Evolutionary conservation across 371 early-diverging fungal species (phyloP), one percentile per base, ranked within the genome.

Genomic region (Sporodiniella umbellata): DNA sequence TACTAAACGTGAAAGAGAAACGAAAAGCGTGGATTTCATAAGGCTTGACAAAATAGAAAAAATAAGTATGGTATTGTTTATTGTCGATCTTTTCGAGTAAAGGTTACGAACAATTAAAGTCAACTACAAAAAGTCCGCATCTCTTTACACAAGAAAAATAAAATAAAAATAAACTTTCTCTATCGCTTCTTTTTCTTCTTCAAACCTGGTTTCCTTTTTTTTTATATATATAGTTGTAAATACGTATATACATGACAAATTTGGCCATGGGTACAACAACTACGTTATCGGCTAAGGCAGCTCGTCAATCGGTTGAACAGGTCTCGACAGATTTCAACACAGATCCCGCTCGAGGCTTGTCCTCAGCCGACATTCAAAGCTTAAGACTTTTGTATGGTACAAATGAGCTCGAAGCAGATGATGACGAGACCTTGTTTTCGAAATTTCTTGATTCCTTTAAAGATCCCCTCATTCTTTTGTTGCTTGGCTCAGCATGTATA

Each of bases 401-500:
- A 14, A 75, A 78, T 33, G 79, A 79, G 35, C 63, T 78, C 1
- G 79, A 79, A 50, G 66, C 61, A 15, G 53, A 48, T 4, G 75
- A 78, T 33, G 75, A 72, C 23, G 78, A 74, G 31, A 64, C 75
- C 2, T 19, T 74, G 17, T 54, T 66, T 21, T 46, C 61, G n/a
- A 74, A 74, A 38, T 78, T 74, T 31, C 24, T 70, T 24, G 54
- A 69, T 39, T 58, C 74, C 8, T 66, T 78, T 55, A 58, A 66
- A 33, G 70, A 78, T 55, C 93, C 92, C 1, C 69, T 94, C 25
- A 94, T 95, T 43, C 64, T 94, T 64, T 72, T 98, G 51, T 80
- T 98, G 42, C 75, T 96, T 37, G 95, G 83, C 8, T 93, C 94
- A 0, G 95, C 98, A 0, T 70, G 75, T 28, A 83, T 98, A 11